phyloP scores from a whole-genome alignment of 2,329 filamentous ascomycete genomes.

The Emmonsiellopsis sp. region DNA sequence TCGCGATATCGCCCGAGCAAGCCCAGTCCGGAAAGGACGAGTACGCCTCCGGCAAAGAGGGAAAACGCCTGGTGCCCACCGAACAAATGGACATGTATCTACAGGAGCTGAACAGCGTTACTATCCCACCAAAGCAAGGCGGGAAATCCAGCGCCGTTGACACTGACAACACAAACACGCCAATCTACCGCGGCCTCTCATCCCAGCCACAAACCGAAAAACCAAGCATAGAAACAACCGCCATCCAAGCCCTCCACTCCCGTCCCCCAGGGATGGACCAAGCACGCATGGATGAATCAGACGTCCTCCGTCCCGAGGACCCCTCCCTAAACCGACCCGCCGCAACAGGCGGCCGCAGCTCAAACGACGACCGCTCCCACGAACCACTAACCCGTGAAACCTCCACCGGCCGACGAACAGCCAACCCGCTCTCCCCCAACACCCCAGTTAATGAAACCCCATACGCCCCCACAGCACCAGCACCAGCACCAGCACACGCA shows the following conservation, averaged over 20 bases:
- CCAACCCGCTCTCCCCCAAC: conserved; percentile 9
- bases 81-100: conserved; percentile 15
- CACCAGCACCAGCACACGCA: conserved; percentile 4
- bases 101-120: conserved; percentile 1
- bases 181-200: conserved; percentile 22
- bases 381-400: conserved; percentile 24
- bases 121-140: conserved; percentile 6
- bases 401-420: conserved; percentile 32
- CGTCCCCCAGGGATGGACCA: conserved; percentile 25
- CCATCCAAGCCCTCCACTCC: conserved; percentile 25
- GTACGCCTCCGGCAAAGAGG: conserved; percentile 53
- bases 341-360: conserved; percentile 16
- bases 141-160: conserved; percentile 21
- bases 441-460: conserved; percentile 1
- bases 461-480: conserved; percentile 6
- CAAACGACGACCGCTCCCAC: conserved; percentile 7
- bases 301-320: conserved; percentile 20
- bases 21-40: conserved; percentile 56
- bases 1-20: conserved; percentile 60
- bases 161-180: conserved; percentile 16
- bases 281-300: conserved; percentile 19
- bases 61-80: conserved; percentile 54
- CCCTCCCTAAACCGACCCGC: conserved; percentile 17
- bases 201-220: conserved; percentile 5
- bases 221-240: conserved; percentile 24